These are phyloP conservation scores for Microsporum ferrugineum DNA, from an alignment of 2,329 filamentous ascomycete species.

Conservation along the genomic window DNA sequence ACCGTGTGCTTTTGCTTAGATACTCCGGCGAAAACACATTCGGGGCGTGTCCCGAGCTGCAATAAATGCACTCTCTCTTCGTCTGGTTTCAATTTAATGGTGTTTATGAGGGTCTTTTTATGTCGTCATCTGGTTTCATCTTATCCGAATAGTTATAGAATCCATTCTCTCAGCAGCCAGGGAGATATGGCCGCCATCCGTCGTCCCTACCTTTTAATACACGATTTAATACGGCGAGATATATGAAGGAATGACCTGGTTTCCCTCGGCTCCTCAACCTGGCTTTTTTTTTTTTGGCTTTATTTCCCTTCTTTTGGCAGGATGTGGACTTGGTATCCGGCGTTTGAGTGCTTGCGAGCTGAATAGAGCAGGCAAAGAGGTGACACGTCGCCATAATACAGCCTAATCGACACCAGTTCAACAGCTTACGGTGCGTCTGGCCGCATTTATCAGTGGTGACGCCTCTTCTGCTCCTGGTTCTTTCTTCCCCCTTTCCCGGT, in stretches of 20 bases:
- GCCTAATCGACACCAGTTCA: neutral
- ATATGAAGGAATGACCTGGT: neutral
- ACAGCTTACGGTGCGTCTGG: neutral
- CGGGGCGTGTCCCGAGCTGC: conserved; percentile 37
- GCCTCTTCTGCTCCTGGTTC: neutral
- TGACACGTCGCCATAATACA: neutral
- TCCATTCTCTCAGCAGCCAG: neutral
- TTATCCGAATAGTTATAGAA: conserved; percentile 2
- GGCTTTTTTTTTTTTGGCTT: neutral
- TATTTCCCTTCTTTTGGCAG: neutral
- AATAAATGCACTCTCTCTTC: neutral
- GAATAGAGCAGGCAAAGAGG: neutral
- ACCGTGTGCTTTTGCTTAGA: conserved; percentile 28
- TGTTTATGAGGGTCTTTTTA: neutral
- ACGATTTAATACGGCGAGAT: neutral
- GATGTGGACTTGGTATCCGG: neutral
- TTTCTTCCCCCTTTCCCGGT: neutral
- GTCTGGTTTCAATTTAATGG: neutral
- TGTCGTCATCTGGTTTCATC: neutral
- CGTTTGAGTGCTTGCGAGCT: neutral
- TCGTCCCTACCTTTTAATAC: neutral
- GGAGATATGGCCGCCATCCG: neutral
- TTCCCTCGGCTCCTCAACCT: neutral
- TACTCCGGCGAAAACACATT: conserved; percentile 99
- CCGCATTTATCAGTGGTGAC: neutral